Evolutionary conservation across 371 early-diverging fungal genomes (phyloP).

Genomic region (Quaeritorhiza haematococci): DNA sequence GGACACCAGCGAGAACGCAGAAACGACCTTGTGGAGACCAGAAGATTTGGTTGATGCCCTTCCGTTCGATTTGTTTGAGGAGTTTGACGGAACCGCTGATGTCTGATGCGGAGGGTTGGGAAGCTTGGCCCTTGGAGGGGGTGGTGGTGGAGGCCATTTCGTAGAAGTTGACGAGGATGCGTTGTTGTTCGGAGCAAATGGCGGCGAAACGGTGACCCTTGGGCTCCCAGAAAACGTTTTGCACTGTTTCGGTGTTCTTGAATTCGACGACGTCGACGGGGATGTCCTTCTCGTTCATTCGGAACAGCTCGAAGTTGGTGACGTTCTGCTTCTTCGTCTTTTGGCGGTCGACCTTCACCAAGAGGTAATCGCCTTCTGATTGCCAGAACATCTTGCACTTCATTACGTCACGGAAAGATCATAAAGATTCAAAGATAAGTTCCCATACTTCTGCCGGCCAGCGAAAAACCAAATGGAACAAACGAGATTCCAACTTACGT

Average conservation of each 20-base stretch:
- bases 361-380: constrained; percentile 79
- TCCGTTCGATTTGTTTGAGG: constrained; percentile 40
- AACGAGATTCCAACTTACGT: constrained; percentile 34
- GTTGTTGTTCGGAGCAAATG: constrained; percentile 72
- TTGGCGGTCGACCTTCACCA: constrained; percentile 87
- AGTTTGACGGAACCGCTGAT: constrained; percentile 31
- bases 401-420: background rate
- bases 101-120: constrained; percentile 2
- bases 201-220: constrained; percentile 80
- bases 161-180: constrained; percentile 80
- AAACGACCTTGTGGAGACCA: constrained; percentile 98
- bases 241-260: constrained; percentile 52
- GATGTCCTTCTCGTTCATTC: constrained; percentile 82
- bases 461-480: background rate
- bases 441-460: background rate
- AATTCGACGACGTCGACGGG: constrained; percentile 93
- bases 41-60: constrained; percentile 74
- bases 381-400: constrained; percentile 90
- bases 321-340: constrained; percentile 89
- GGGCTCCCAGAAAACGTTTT: constrained; percentile 90
- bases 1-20: constrained; percentile 81
- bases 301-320: constrained; percentile 92
- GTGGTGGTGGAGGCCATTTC: constrained; percentile 39
- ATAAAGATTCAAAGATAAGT: background rate
- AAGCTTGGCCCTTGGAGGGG: constrained; percentile 4